These are phyloP conservation scores for Musa schizocarpa DNA, from an alignment of 176 grass and related monocot genomes.

Conservation along the genomic window DNA sequence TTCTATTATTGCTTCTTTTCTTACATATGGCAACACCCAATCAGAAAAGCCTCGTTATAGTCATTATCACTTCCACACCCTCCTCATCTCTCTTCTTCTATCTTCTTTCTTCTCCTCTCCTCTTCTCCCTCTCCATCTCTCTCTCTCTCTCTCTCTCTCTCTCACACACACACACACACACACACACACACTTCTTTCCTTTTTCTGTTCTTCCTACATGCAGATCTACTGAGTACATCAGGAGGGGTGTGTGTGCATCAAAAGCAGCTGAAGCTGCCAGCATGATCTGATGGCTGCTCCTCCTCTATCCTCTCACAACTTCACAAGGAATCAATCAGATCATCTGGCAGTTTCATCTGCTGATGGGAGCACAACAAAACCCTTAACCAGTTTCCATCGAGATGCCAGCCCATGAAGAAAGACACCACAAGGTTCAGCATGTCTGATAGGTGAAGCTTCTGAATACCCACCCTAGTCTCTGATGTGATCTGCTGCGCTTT, in stretches of 20 bases:
- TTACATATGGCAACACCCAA: neutral
- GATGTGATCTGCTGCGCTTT: too few species aligned
- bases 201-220: neutral
- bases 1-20: neutral
- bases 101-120: neutral
- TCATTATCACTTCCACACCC: neutral
- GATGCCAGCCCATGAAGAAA: too few species aligned
- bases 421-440: too few species aligned
- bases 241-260: neutral
- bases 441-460: too few species aligned
- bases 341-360: conserved; percentile 17
- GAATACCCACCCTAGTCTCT: too few species aligned
- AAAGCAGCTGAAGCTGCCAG: conserved; percentile 23
- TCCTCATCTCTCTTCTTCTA: neutral
- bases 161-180: too few species aligned
- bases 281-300: conserved; percentile 10
- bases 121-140: neutral
- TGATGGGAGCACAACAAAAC: conserved; percentile 11
- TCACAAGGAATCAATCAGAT: neutral
- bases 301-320: too few species aligned
- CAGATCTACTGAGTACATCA: too few species aligned
- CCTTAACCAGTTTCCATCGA: neutral
- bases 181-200: neutral
- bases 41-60: neutral
- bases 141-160: neutral